Conservation (phyloP, 768 basidiomycete species). For the Punctularia strigosozonata region DNA sequence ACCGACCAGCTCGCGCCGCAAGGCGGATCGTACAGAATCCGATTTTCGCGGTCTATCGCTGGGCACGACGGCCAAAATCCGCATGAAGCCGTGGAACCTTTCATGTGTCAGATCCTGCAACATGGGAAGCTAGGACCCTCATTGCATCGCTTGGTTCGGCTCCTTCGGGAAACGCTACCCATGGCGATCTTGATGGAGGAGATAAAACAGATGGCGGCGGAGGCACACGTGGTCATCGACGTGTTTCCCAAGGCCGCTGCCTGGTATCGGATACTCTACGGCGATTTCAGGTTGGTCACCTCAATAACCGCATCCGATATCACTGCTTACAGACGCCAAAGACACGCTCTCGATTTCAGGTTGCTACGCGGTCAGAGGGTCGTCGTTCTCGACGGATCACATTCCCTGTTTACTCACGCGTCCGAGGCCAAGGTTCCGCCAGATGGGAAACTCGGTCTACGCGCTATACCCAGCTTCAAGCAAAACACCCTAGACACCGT, state of each 20-base stretch:
- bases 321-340: constrained; percentile 14
- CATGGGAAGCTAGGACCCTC: constrained; percentile 56
- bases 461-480: constrained; percentile 49
- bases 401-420: constrained; percentile 33
- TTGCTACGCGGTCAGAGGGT: constrained; percentile 56
- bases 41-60: constrained; percentile 43
- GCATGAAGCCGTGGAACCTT: constrained; percentile 69
- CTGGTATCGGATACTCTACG: constrained; percentile 71
- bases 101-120: constrained; percentile 59
- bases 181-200: constrained; percentile 62
- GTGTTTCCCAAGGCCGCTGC: constrained; percentile 71
- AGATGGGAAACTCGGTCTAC: constrained; percentile 24
- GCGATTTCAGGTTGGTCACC: constrained; percentile 43
- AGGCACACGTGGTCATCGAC: constrained; percentile 32
- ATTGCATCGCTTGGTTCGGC: constrained; percentile 50
- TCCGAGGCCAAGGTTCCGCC: constrained; percentile 5
- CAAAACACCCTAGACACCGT: constrained; percentile 39
- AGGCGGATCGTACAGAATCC: constrained; percentile 62
- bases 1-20: constrained; percentile 60
- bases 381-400: constrained; percentile 63
- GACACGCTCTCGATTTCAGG: constrained; percentile 73
- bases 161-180: constrained; percentile 69
- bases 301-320: background rate
- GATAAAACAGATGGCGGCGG: constrained; percentile 22
- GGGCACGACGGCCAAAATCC: constrained; percentile 41